A percentile compares a stretch with the other conserved stretches of the same genome.
These are phyloP conservation scores for Chaetoscypha palmicola DNA, from an alignment of 2,329 filamentous ascomycete genomes.

Conservation along the genomic window DNA sequence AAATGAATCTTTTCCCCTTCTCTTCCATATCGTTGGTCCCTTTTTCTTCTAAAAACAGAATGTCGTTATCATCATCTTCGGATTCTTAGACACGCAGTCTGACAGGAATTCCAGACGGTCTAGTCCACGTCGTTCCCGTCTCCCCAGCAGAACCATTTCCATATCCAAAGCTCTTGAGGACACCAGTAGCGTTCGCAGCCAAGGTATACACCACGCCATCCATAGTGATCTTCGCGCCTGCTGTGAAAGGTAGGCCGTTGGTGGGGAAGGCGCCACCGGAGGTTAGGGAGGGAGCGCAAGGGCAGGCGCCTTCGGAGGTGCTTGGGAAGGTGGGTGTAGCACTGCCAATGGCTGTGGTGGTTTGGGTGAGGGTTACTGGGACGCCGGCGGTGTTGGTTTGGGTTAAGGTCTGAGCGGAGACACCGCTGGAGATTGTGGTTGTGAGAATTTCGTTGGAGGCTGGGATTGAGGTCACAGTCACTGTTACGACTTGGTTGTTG, in stretches of 20 bases:
- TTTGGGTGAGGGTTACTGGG: not conserved
- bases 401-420: not conserved
- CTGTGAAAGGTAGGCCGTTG: not conserved
- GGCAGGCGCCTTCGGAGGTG: not conserved
- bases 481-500: not conserved
- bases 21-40: too few relatives aligned
- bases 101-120: too few relatives aligned
- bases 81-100: too few relatives aligned
- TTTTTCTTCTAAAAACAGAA: too few relatives aligned
- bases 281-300: not conserved
- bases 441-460: not conserved
- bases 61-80: too few relatives aligned
- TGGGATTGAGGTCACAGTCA: not conserved
- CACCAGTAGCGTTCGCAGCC: slow-evolving; percentile 2
- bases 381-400: not conserved
- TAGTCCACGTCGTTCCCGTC: too few relatives aligned
- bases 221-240: slow-evolving; percentile 3
- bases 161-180: not conserved
- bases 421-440: not conserved
- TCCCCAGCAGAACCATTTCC: too few relatives aligned
- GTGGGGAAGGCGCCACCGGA: not conserved
- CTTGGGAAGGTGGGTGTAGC: not conserved
- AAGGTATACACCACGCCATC: slow-evolving; percentile 2
- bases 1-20: too few relatives aligned
- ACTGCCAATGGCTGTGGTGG: not conserved